Evolutionary conservation across 2,329 filamentous ascomycete genomes (phyloP).

Genomic region (Pseudocercospora eumusae): DNA sequence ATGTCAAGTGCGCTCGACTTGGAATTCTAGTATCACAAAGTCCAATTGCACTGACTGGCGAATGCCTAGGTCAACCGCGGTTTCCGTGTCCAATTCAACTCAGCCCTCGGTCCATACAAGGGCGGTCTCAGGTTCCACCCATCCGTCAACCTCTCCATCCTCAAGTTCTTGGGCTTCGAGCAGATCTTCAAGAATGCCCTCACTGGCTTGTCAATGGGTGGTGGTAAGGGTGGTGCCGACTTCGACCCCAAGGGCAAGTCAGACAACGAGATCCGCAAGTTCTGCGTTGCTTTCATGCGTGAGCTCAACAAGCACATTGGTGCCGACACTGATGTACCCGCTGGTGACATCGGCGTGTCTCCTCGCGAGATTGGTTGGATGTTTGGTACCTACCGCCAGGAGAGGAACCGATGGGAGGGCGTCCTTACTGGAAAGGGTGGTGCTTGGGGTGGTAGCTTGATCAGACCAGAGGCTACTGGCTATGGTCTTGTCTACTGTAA

Average conservation of each 20-base stretch:
- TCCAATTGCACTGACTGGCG: too few relatives aligned
- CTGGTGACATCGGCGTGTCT: constrained; percentile 93
- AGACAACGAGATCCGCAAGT: constrained; percentile 94
- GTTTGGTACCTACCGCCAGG: constrained; percentile 89
- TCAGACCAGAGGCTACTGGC: constrained; percentile 94
- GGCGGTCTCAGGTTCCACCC: constrained; percentile 95
- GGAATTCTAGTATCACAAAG: too few relatives aligned
- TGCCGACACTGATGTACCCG: constrained; percentile 91
- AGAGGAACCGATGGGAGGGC: constrained; percentile 90
- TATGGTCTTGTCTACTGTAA: constrained; percentile 87
- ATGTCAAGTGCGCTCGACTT: too few relatives aligned
- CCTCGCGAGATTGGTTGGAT: constrained; percentile 91
- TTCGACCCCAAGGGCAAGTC: constrained; percentile 99
- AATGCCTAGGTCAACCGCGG: constrained; percentile 75
- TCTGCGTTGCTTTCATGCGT: constrained; percentile 95
- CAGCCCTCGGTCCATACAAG: constrained; percentile 95
- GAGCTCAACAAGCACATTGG: constrained; percentile 96
- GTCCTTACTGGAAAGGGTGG: constrained; percentile 94
- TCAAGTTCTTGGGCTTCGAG: constrained; percentile 99
- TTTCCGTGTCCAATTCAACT: constrained; percentile 98
- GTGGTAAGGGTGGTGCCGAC: constrained; percentile 96
- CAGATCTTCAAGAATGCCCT: constrained; percentile 99
- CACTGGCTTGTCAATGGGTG: constrained; percentile 95
- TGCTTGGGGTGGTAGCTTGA: constrained; percentile 88
- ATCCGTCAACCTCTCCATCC: constrained; percentile 71